Conservation (phyloP, 768 basidiomycete genomes). For the Imleria badia region DNA sequence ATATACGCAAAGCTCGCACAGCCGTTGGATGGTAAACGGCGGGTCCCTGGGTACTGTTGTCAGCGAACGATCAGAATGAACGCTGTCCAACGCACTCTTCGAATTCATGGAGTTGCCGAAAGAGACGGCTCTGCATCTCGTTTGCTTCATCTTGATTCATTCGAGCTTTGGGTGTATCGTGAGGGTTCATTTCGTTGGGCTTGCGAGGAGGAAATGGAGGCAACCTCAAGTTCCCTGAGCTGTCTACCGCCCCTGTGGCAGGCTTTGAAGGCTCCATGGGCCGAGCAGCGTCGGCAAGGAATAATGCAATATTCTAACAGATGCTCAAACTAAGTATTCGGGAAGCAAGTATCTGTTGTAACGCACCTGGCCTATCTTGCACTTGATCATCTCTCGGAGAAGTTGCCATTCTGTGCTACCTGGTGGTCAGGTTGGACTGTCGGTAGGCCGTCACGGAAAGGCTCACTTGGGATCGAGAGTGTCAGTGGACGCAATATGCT, state of each 20-base stretch:
- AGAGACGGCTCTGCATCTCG: slow-evolving; percentile 54
- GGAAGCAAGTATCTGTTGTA: not conserved
- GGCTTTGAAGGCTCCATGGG: slow-evolving; percentile 42
- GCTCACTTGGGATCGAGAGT: slow-evolving; percentile 50
- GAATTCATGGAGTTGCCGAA: slow-evolving; percentile 68
- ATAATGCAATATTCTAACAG: slow-evolving; percentile 49
- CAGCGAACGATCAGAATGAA: slow-evolving; percentile 2
- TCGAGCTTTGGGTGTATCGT: slow-evolving; percentile 54
- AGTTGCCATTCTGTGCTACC: slow-evolving; percentile 66
- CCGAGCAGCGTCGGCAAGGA: slow-evolving; percentile 40
- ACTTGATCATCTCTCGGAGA: slow-evolving; percentile 70
- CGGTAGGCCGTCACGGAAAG: not conserved
- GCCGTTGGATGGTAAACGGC: slow-evolving; percentile 88
- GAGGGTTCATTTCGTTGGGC: slow-evolving; percentile 46
- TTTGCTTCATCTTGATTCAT: slow-evolving; percentile 63
- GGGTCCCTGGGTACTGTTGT: slow-evolving; percentile 41
- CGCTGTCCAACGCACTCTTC: slow-evolving; percentile 54
- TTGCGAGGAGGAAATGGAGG: slow-evolving; percentile 72
- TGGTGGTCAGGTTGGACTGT: slow-evolving; percentile 11
- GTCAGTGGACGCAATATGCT: slow-evolving; percentile 66
- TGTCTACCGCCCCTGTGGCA: slow-evolving; percentile 31
- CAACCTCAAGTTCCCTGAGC: slow-evolving; percentile 60
- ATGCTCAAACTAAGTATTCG: not conserved
- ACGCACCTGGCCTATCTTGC: slow-evolving; percentile 64
- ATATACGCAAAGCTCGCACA: slow-evolving; percentile 75